Conservation (phyloP, 2,329 filamentous ascomycete species). For the Keithomyces neogunnii region DNA sequence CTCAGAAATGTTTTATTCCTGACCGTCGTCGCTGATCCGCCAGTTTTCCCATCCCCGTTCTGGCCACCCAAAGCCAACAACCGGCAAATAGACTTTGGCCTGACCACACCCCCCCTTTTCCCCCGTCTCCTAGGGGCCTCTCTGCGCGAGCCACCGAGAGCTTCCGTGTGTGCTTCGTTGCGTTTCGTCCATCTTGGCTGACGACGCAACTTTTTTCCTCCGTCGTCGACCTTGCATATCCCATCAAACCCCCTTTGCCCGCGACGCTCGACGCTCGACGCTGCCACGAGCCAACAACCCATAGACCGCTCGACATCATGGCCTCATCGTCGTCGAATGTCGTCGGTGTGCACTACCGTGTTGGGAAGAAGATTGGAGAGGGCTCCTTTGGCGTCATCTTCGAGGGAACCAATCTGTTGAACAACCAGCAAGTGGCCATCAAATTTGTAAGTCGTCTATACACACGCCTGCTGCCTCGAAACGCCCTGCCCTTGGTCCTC, state of each 20-base stretch:
- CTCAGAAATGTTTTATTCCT: conserved; percentile 13
- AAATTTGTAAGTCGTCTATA: conserved; percentile 70
- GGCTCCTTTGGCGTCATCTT: conserved; percentile 98
- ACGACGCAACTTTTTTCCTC: conserved; percentile 6
- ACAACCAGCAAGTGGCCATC: conserved; percentile 98
- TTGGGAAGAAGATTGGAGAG: conserved; percentile 99
- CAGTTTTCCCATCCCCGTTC: not conserved
- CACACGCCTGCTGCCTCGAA: not conserved
- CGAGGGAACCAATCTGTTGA: conserved; percentile 95
- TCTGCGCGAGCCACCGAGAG: conserved; percentile 9
- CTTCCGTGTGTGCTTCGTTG: conserved; percentile 7
- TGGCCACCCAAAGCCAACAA: not conserved
- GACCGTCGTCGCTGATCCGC: conserved; percentile 13
- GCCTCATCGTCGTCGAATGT: conserved; percentile 90
- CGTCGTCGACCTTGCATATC: not conserved
- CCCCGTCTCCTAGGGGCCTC: conserved; percentile 8
- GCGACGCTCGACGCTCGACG: conserved; percentile 6
- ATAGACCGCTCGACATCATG: conserved; percentile 42
- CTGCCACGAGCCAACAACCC: conserved; percentile 4
- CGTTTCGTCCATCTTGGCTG: conserved; percentile 4
- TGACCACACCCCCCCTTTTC: conserved; percentile 7
- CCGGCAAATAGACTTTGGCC: conserved; percentile 3
- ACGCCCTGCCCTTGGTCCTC: conserved; percentile 2
- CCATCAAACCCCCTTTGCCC: conserved; percentile 2
- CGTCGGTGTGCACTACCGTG: conserved; percentile 95